Evolutionary conservation across 306 rosid genomes (phyloP).

Genomic region (Trifolium fragiferum): DNA sequence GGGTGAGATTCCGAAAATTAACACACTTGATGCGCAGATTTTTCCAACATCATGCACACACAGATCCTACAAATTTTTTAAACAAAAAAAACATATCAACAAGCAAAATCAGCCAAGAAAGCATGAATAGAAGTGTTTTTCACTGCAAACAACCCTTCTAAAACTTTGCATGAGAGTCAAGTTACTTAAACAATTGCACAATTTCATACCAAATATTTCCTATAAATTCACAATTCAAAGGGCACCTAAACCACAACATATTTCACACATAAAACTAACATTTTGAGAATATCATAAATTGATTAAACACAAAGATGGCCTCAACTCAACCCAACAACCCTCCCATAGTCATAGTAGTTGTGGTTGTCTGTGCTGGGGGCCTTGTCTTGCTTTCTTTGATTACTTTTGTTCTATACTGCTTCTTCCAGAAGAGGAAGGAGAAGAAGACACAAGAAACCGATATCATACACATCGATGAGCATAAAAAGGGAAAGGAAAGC

Average conservation of each 20-base stretch:
- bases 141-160: constrained; percentile 62
- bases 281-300: background rate
- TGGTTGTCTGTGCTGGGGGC: constrained; percentile 64
- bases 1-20: background rate
- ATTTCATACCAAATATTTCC: constrained; percentile 25
- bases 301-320: constrained; percentile 51
- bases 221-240: constrained; percentile 46
- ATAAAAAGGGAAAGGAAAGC: constrained; percentile 55
- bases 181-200: constrained; percentile 46
- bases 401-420: constrained; percentile 59
- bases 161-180: constrained; percentile 75
- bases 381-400: constrained; percentile 62
- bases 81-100: constrained; percentile 24
- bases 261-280: constrained; percentile 12
- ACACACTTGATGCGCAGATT: background rate
- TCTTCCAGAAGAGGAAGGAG: constrained; percentile 56
- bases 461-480: constrained; percentile 62
- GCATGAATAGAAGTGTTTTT: constrained; percentile 57
- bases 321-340: constrained; percentile 45
- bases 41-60: background rate
- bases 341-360: constrained; percentile 60
- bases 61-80: background rate
- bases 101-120: constrained; percentile 38
- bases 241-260: constrained; percentile 20
- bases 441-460: constrained; percentile 55